Conservation (phyloP, 225 moss, liverwort and hornwort species). For the Pleurozium schreberi region DNA sequence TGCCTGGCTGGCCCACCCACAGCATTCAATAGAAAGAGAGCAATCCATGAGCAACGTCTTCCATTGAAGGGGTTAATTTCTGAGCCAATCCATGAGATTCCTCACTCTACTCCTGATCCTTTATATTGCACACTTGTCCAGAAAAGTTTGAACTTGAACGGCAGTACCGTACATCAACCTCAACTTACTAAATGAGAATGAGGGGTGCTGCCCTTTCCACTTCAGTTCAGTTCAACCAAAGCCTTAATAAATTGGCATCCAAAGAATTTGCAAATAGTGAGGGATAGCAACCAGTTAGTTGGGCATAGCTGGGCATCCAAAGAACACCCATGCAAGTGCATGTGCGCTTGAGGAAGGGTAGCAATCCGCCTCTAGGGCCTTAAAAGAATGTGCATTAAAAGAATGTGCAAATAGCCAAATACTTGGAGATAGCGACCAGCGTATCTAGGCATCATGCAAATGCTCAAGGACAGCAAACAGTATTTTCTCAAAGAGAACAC, state of each 20-base stretch:
- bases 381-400: too few species aligned
- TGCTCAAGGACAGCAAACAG: neutral
- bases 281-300: neutral
- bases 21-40: neutral
- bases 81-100: neutral
- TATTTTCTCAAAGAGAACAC: neutral
- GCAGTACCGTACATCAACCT: neutral
- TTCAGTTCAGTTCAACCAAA: neutral
- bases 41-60: neutral
- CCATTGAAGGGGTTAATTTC: neutral
- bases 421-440: neutral
- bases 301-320: too few species aligned
- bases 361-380: too few species aligned
- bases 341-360: too few species aligned
- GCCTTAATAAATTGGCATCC: neutral
- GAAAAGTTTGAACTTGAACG: neutral
- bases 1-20: neutral
- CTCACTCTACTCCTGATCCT: neutral
- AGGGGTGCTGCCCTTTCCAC: neutral
- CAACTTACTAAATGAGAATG: neutral
- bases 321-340: too few species aligned
- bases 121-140: neutral
- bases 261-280: neutral
- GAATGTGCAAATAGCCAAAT: neutral
- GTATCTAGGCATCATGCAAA: neutral